Conservation (phyloP, 1,139 yeast species). For the Saccharomyces hybrid region DNA sequence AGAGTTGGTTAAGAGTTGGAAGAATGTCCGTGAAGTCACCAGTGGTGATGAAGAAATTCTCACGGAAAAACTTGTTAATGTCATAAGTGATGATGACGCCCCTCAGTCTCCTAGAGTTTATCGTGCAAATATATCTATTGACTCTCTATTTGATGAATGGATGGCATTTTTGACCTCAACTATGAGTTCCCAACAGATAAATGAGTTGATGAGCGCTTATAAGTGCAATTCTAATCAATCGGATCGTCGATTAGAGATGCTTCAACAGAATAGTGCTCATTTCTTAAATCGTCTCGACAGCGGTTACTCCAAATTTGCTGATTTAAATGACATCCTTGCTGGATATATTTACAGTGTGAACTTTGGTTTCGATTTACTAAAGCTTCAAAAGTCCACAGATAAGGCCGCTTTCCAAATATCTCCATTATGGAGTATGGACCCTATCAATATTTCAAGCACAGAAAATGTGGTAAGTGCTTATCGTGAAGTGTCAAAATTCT, state of each 20-base stretch:
- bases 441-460: slow-evolving; percentile 28
- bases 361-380: slow-evolving; percentile 61
- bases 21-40: slow-evolving; percentile 38
- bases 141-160: slow-evolving; percentile 78
- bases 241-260: slow-evolving; percentile 43
- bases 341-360: slow-evolving; percentile 66
- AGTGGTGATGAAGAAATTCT: slow-evolving; percentile 47
- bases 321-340: slow-evolving; percentile 65
- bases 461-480: slow-evolving; percentile 29
- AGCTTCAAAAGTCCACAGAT: slow-evolving; percentile 18
- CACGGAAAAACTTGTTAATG: slow-evolving; percentile 38
- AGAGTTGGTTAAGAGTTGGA: slow-evolving; percentile 41
- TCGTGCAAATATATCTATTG: slow-evolving; percentile 54
- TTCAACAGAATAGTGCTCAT: slow-evolving; percentile 65
- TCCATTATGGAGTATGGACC: slow-evolving; percentile 45
- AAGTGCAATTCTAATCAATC: slow-evolving; percentile 11
- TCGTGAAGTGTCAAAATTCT: slow-evolving; percentile 33
- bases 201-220: slow-evolving; percentile 35
- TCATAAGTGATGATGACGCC: slow-evolving; percentile 24
- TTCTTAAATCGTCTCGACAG: slow-evolving; percentile 52
- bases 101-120: slow-evolving; percentile 57
- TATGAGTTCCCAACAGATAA: slow-evolving; percentile 42
- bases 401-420: slow-evolving; percentile 24
- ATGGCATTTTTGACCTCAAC: slow-evolving; percentile 60
- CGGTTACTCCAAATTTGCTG: slow-evolving; percentile 56